These are phyloP conservation scores for Trichoderma virens DNA, from an alignment of 495 filamentous ascomycete species.

Conservation along the genomic window DNA sequence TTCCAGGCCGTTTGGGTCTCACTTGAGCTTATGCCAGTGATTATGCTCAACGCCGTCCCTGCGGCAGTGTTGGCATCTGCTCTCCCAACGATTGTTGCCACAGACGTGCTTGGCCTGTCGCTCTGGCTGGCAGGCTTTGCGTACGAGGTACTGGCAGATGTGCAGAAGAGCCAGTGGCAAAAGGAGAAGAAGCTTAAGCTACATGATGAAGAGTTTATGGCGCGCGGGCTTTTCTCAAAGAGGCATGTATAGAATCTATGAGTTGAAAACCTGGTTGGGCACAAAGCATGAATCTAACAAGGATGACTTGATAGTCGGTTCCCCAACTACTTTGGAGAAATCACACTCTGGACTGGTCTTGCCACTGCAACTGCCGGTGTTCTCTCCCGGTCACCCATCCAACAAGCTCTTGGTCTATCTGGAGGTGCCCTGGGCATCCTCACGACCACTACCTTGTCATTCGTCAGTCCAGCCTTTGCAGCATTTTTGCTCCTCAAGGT, in stretches of 20 bases:
- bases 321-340: constrained; percentile 64
- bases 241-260: background rate
- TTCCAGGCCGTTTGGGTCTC: constrained; percentile 57
- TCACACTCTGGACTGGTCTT: constrained; percentile 56
- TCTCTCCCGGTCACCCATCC: constrained; percentile 33
- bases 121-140: constrained; percentile 49
- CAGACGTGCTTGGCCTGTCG: constrained; percentile 45
- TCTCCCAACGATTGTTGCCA: constrained; percentile 28
- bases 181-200: constrained; percentile 47
- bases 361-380: constrained; percentile 44
- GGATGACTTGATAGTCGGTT: constrained; percentile 30
- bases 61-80: constrained; percentile 30
- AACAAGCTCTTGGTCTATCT: constrained; percentile 42
- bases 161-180: constrained; percentile 51
- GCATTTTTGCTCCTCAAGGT: constrained; percentile 54
- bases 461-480: constrained; percentile 54
- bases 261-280: too few relatives aligned
- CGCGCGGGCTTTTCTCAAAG: constrained; percentile 4
- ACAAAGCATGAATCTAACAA: background rate
- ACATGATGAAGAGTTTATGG: constrained; percentile 54
- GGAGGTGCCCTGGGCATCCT: constrained; percentile 27
- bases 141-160: constrained; percentile 52
- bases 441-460: constrained; percentile 38
- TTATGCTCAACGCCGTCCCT: constrained; percentile 53
- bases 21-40: constrained; percentile 51